phyloP scores from a whole-genome alignment of 192 early-diverging fungal species.

The Coemansia sp. region DNA sequence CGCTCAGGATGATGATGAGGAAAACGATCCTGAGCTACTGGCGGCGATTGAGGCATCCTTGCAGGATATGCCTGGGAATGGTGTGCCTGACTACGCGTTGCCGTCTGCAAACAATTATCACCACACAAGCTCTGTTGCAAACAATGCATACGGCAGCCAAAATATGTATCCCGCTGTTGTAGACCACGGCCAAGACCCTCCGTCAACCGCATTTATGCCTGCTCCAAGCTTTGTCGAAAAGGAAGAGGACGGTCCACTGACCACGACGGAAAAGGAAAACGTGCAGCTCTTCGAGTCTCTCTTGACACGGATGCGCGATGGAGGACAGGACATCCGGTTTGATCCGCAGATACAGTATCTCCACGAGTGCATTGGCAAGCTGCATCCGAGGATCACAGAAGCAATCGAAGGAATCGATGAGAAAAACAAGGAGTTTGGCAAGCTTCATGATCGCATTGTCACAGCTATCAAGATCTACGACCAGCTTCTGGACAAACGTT shows the following conservation, averaged over 20 bases:
- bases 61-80: constrained; percentile 54
- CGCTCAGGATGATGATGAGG: constrained; percentile 42
- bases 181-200: constrained; percentile 13
- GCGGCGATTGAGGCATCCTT: constrained; percentile 80
- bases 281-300: constrained; percentile 87
- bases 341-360: constrained; percentile 80
- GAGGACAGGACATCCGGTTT: constrained; percentile 73
- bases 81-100: constrained; percentile 28
- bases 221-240: constrained; percentile 21
- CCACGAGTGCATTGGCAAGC: constrained; percentile 80
- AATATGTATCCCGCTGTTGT: neutral
- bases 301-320: constrained; percentile 75
- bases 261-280: constrained; percentile 80
- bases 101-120: constrained; percentile 9
- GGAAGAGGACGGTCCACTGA: constrained; percentile 61
- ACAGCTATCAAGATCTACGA: constrained; percentile 86
- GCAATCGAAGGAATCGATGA: constrained; percentile 71
- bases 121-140: neutral
- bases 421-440: constrained; percentile 77
- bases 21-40: constrained; percentile 68
- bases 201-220: constrained; percentile 43
- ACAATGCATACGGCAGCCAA: neutral
- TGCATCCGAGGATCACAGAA: constrained; percentile 81
- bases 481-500: constrained; percentile 75
- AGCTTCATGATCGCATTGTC: constrained; percentile 80